Evolutionary conservation across 805 yeast species (phyloP), one percentile per base, ranked within the genome.

Genomic region (Jamesozyma jinghongensis): DNA sequence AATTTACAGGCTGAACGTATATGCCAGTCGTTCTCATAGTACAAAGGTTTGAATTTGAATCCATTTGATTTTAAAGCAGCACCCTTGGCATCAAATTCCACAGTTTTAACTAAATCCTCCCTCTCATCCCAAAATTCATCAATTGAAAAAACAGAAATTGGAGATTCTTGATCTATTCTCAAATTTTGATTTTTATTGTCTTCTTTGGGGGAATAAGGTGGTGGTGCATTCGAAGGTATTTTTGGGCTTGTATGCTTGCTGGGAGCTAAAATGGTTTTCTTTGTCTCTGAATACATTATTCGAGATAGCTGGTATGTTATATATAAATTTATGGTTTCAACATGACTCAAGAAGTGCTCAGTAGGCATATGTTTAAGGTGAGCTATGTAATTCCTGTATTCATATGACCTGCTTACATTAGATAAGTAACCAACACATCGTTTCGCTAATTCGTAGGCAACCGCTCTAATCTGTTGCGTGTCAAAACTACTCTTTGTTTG

Each of bases 1-100:
- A 80, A 64, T 20, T 73, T 66, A 1, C 83, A 77, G 0, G 87
- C 85, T 0, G 85, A 70, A 40, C 71, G 67, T 27, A 88, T 65
- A 47, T 81, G 87, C 95, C 96, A 90, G 53, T 85, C 87, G 45
- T 73, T 71, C 0, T 84, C 80, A 57, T 88, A 88, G 19, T 55
- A 55, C 55, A 39, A 66, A 61, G 43, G 54, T 48, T 54, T 67
- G 28, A 62, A 50, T 16, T 50, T 56, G 12, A 49, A 42, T 18
- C 40, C 46, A 13, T 29, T 32, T 10, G 29, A 25, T 18, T 16
- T 13, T 8, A 34, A n/a, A 8, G 36, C 5, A 13, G 26, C 34
- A 20, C 37, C 42, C 3, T 29, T 32, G 11, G 27, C 32, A 36
- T 32, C 40, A 10, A 29, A 19, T 14, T 22, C 36, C 5, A 30